Evolutionary conservation across 805 yeast genomes (phyloP).

Genomic region (Torulaspora maleeae): DNA sequence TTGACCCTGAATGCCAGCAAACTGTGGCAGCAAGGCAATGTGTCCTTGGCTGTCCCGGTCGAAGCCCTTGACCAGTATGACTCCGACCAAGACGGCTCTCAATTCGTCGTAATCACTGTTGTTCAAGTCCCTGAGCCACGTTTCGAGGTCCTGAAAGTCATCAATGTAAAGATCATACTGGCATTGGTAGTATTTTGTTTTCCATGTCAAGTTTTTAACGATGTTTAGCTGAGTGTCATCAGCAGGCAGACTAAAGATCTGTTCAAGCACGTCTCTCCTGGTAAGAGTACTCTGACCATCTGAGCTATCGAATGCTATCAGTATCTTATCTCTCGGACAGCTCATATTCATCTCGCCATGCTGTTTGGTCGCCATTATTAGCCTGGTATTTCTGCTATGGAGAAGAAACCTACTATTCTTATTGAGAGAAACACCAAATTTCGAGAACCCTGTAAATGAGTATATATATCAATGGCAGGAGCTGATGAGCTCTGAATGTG

Average conservation of each 20-base stretch:
- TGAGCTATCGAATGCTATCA: conserved; percentile 7
- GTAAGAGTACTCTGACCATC: background rate
- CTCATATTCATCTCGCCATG: background rate
- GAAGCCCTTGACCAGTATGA: conserved; percentile 36
- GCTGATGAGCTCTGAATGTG: background rate
- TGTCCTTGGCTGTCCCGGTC: background rate
- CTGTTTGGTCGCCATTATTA: background rate
- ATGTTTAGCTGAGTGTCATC: conserved; percentile 10
- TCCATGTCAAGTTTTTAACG: conserved; percentile 23
- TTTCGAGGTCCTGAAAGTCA: conserved; percentile 17
- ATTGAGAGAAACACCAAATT: background rate
- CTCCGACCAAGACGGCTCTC: conserved; percentile 43
- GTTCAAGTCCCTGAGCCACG: conserved; percentile 41
- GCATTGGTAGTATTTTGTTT: conserved; percentile 34
- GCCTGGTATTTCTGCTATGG: background rate
- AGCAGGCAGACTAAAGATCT: conserved; percentile 5
- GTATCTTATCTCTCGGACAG: conserved; percentile 11
- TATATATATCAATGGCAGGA: background rate
- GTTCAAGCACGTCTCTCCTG: background rate
- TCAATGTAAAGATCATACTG: conserved; percentile 33
- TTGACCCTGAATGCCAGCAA: conserved; percentile 22
- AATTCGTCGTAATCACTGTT: conserved; percentile 39
- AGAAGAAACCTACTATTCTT: background rate
- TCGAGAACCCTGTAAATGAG: too few species aligned
- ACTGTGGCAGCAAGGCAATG: background rate